Evolutionary conservation across 2,329 filamentous ascomycete genomes (phyloP).

Genomic region (Fusarium veterinarium): DNA sequence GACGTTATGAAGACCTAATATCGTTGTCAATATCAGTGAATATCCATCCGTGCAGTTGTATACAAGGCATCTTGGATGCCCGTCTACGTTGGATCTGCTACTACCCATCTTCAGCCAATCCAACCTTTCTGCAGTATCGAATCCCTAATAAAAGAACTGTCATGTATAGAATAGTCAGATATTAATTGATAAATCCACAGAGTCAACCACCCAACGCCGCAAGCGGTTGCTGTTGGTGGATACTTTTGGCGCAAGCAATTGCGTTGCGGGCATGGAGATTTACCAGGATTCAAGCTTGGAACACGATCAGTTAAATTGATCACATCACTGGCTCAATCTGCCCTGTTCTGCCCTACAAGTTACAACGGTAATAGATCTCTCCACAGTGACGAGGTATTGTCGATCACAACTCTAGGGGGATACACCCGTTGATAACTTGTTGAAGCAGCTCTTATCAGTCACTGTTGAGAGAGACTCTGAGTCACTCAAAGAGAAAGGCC

Average conservation of each 20-base stretch:
- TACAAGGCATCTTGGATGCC: conserved; percentile 8
- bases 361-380: conserved; percentile 13
- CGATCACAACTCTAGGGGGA: conserved; percentile 19
- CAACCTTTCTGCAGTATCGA: not conserved
- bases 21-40: not conserved
- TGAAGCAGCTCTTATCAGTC: not conserved
- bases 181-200: not conserved
- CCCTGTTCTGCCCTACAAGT: conserved; percentile 21
- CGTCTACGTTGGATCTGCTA: not conserved
- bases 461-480: not conserved
- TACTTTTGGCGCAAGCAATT: conserved; percentile 13
- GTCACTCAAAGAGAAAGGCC: conserved; percentile 1
- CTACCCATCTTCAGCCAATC: not conserved
- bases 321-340: conserved; percentile 26
- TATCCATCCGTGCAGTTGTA: not conserved
- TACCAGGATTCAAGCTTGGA: conserved; percentile 35
- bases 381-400: conserved; percentile 33
- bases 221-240: conserved; percentile 22
- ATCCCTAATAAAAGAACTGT: not conserved
- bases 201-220: not conserved
- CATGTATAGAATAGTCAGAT: not conserved
- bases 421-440: not conserved
- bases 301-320: conserved; percentile 27
- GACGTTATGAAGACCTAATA: not conserved
- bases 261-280: conserved; percentile 29